Evolutionary conservation across 768 basidiomycete genomes (phyloP), one percentile per base, ranked within the genome.

Genomic region (Dacryopinax primogenitus): DNA sequence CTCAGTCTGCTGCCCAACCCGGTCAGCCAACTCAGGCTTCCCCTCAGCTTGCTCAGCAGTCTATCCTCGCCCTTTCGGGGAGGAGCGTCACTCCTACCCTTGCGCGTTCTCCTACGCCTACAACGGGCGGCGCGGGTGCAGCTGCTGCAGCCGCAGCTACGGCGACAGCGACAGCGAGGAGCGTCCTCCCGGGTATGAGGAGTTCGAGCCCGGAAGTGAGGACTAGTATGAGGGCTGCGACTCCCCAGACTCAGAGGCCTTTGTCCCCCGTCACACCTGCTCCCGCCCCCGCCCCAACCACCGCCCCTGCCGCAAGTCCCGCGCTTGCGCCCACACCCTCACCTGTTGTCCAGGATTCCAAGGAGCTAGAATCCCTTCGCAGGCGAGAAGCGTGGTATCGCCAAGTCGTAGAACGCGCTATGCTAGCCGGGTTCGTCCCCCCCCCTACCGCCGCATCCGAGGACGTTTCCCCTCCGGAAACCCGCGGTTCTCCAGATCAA

Each of bases 351-450:
- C 51, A 58, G 30, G 51, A 58, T 21, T 15, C 13, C 51, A 58
- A 58, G 21, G 92, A 95, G 73, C 72, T 96, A 51, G 90, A 92
- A 68, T 78, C 78, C 51, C 75, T 87, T 68, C 86, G 84, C 80
- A 83, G 83, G 72, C 83, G 89, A 69, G 86, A 92, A 77, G 77
- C 78, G 35, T 96, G 95, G 87, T 86, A 97, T 85, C 86, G 84
- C 72, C 84, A 85, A 51, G 87, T 90, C 0, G 75, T 99, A 58
- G 76, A 78, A 3, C 83, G 86, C 71, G 95, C 95, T 0, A 80
- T 82, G 28, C 82, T 84, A 63, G 79, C 86, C 63, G 95, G 95
- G 2, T 97, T 87, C 74, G 78, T 88, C 18, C 83, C 85, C 69
- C 75, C 80, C 2, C 75, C n/a, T n/a, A n/a, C n/a, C n/a, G n/a